A percentile compares a stretch with the other conserved stretches of the same genome.
Conservation (phyloP, 2,329 filamentous ascomycete species). For the Fusarium caatingaense region DNA sequence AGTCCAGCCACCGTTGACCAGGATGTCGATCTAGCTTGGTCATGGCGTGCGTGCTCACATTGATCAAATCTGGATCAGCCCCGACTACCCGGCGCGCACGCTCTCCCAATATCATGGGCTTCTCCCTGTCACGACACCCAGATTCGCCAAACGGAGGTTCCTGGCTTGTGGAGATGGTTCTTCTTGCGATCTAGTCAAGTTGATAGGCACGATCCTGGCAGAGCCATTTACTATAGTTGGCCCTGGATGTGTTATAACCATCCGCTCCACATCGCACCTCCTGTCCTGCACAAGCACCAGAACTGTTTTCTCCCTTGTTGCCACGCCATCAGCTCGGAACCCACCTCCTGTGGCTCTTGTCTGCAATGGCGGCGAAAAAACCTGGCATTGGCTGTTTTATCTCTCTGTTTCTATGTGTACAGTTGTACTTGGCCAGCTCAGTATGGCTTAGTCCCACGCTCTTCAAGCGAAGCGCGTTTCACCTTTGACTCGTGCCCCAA, state of each 20-base stretch:
- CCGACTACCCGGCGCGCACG: slow-evolving; percentile 35
- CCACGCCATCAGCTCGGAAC: slow-evolving; percentile 44
- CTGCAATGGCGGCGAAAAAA: slow-evolving; percentile 34
- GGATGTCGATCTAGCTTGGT: slow-evolving; percentile 37
- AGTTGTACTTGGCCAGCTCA: slow-evolving; percentile 42
- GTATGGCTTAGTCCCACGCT: slow-evolving; percentile 40
- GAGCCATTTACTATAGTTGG: slow-evolving; percentile 47
- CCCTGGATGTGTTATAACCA: slow-evolving; percentile 48
- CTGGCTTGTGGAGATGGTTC: slow-evolving; percentile 43
- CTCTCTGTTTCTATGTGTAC: slow-evolving; percentile 20
- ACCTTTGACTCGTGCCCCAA: slow-evolving; percentile 41
- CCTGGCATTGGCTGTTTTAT: slow-evolving; percentile 30
- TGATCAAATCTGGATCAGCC: slow-evolving; percentile 42
- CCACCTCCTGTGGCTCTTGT: slow-evolving; percentile 32
- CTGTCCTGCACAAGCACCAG: slow-evolving; percentile 40
- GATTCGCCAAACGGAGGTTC: slow-evolving; percentile 44
- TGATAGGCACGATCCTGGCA: slow-evolving; percentile 40
- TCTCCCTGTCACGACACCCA: slow-evolving; percentile 41
- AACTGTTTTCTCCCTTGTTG: slow-evolving; percentile 43
- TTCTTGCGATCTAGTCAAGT: slow-evolving; percentile 44
- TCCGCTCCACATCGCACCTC: slow-evolving; percentile 43
- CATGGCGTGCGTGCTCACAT: slow-evolving; percentile 43
- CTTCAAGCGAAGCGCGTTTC: slow-evolving; percentile 47
- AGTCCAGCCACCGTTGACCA: slow-evolving; percentile 42
- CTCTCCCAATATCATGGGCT: slow-evolving; percentile 34